Conservation (phyloP, 1,139 yeast species). For the Zhuliangozyma parablackwelliae region DNA sequence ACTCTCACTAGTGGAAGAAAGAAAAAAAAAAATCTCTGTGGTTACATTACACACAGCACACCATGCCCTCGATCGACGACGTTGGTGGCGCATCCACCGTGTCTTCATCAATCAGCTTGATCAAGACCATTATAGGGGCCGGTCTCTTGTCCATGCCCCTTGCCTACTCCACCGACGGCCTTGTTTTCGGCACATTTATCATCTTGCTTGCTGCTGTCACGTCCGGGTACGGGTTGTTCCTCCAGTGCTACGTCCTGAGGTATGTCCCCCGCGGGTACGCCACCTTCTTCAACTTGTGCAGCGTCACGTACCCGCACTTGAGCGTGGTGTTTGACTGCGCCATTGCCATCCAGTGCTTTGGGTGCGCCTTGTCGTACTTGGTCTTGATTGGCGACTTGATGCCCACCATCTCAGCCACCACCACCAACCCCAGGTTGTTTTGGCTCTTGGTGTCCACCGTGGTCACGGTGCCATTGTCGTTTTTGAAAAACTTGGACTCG, state of each 20-base stretch:
- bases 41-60: too few relatives aligned
- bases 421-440: constrained; percentile 22
- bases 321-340: constrained; percentile 82
- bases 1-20: too few relatives aligned
- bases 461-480: constrained; percentile 39
- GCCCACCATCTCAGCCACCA: constrained; percentile 32
- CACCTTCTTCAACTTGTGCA: constrained; percentile 80
- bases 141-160: constrained; percentile 92
- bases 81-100: constrained; percentile 24
- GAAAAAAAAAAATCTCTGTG: too few relatives aligned
- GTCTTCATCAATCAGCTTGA: constrained; percentile 56
- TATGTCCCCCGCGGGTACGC: constrained; percentile 72
- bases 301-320: constrained; percentile 78
- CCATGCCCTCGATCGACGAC: constrained; percentile 11
- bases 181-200: constrained; percentile 61
- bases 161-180: constrained; percentile 83
- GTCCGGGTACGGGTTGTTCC: constrained; percentile 73
- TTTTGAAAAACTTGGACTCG: constrained; percentile 41
- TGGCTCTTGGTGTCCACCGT: constrained; percentile 36
- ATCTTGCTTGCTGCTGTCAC: constrained; percentile 71
- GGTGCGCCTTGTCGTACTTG: constrained; percentile 43
- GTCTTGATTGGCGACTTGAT: constrained; percentile 45
- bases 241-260: constrained; percentile 72
- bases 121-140: constrained; percentile 81
- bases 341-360: constrained; percentile 76